Percentiles rank a stretch among this genome's conserved stretches.
phyloP scores from a whole-genome alignment of 768 basidiomycete species.

The Tephrocybe sp. region DNA sequence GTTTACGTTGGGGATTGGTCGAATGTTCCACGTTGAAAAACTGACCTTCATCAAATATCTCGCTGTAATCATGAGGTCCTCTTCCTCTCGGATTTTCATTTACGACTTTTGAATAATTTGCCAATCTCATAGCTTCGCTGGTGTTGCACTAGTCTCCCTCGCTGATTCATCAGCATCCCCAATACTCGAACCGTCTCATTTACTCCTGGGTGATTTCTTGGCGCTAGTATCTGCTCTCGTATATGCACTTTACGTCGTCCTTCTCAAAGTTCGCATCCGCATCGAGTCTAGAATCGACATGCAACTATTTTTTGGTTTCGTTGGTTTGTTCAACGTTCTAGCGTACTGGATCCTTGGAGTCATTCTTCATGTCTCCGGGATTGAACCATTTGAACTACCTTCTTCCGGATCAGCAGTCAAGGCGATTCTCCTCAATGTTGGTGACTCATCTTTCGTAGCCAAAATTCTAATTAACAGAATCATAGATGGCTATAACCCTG shows the following conservation, averaged over 20 bases:
- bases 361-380: slow-evolving; percentile 60
- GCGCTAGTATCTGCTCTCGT: slow-evolving; percentile 76
- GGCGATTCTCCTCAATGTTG: slow-evolving; percentile 37
- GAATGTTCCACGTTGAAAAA: slow-evolving; percentile 77
- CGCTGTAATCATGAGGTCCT: slow-evolving; percentile 78
- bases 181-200: slow-evolving; percentile 15
- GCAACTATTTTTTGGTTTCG: slow-evolving; percentile 87
- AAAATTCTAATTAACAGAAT: not conserved
- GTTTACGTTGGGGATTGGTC: slow-evolving; percentile 86
- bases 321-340: slow-evolving; percentile 75
- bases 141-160: slow-evolving; percentile 85
- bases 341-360: slow-evolving; percentile 67
- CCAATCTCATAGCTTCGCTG: slow-evolving; percentile 55
- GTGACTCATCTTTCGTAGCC: slow-evolving; percentile 12
- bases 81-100: not conserved
- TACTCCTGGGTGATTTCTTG: slow-evolving; percentile 74
- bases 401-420: slow-evolving; percentile 29
- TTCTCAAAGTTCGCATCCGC: slow-evolving; percentile 77
- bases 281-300: slow-evolving; percentile 77
- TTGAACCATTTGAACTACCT: slow-evolving; percentile 68
- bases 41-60: slow-evolving; percentile 69
- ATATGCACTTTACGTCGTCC: slow-evolving; percentile 77
- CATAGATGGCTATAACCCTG: slow-evolving; percentile 79
- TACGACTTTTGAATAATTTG: not conserved
- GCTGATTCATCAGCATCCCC: slow-evolving; percentile 57